A percentile compares a stretch with the other conserved stretches of the same genome.
These are phyloP conservation scores for Hirsutella minnesotensis DNA, from an alignment of 2,329 filamentous ascomycete species.

Conservation along the genomic window DNA sequence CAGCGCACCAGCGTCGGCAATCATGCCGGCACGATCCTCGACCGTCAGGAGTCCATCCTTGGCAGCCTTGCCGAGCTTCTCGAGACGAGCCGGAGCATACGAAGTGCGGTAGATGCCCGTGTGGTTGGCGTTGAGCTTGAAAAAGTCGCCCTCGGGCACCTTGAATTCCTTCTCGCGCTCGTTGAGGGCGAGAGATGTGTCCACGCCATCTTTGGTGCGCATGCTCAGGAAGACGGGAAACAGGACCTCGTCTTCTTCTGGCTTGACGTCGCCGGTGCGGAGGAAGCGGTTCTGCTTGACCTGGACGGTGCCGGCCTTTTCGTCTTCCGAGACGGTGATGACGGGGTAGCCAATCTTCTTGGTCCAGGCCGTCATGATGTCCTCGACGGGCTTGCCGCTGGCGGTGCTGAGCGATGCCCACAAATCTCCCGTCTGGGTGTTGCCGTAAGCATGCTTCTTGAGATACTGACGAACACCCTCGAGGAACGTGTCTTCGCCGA, in stretches of 20 bases:
- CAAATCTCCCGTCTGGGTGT: slow-evolving; percentile 81
- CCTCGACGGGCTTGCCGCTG: slow-evolving; percentile 80
- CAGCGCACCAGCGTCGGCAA: slow-evolving; percentile 81
- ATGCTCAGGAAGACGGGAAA: slow-evolving; percentile 86
- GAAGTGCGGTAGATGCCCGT: slow-evolving; percentile 85
- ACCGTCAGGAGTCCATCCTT: slow-evolving; percentile 61
- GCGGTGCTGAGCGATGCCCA: slow-evolving; percentile 82
- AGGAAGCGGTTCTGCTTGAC: slow-evolving; percentile 94
- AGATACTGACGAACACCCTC: slow-evolving; percentile 85
- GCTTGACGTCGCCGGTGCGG: slow-evolving; percentile 82
- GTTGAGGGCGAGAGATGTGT: slow-evolving; percentile 37
- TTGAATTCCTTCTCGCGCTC: slow-evolving; percentile 65
- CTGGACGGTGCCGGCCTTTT: slow-evolving; percentile 59
- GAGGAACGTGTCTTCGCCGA: slow-evolving; percentile 86
- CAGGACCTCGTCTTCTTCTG: slow-evolving; percentile 78
- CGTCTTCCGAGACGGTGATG: slow-evolving; percentile 61
- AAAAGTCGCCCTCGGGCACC: slow-evolving; percentile 73
- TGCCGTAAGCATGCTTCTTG: slow-evolving; percentile 93
- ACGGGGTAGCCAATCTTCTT: slow-evolving; percentile 94
- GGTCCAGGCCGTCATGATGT: slow-evolving; percentile 93
- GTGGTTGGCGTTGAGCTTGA: slow-evolving; percentile 93
- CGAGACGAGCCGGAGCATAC: slow-evolving; percentile 71
- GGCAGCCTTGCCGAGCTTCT: slow-evolving; percentile 79
- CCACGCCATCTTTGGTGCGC: slow-evolving; percentile 70
- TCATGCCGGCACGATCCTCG: slow-evolving; percentile 89